phyloP scores from a whole-genome alignment of 768 basidiomycete species.

The Panaeolus papilionaceus region DNA sequence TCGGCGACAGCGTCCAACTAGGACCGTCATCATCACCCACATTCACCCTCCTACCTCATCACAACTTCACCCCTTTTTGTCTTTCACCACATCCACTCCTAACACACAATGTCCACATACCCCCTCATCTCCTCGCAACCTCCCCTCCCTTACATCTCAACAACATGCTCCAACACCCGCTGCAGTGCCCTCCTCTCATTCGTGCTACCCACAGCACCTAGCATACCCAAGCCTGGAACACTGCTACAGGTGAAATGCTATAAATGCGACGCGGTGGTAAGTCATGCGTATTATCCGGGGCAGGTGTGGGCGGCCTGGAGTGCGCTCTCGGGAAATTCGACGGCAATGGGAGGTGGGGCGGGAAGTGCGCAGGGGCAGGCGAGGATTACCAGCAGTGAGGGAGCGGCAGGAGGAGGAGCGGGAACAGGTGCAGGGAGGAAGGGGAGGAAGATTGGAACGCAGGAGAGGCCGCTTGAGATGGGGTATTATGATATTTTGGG shows the following conservation, averaged over 20 bases:
- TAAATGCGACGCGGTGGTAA: constrained; percentile 62
- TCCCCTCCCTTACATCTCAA: constrained; percentile 68
- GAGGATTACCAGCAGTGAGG: constrained; percentile 1
- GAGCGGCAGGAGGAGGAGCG: constrained; percentile 5
- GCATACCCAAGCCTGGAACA: constrained; percentile 47
- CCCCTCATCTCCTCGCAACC: constrained; percentile 64
- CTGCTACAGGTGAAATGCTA: constrained; percentile 75
- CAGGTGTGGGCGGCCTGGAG: constrained; percentile 51
- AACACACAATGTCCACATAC: constrained; percentile 24
- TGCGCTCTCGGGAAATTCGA: too few relatives aligned
- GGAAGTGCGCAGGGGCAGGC: constrained; percentile 15
- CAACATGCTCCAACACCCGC: constrained; percentile 56
- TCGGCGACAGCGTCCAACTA: too few relatives aligned
- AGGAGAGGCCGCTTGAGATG: constrained; percentile 87
- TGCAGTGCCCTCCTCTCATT: constrained; percentile 72
- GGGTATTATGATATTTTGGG: constrained; percentile 91
- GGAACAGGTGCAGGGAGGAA: constrained; percentile 34
- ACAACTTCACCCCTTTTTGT: not conserved
- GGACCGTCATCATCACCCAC: not conserved
- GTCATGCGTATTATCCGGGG: constrained; percentile 71
- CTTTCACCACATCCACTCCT: not conserved
- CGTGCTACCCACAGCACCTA: constrained; percentile 59
- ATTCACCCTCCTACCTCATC: not conserved
- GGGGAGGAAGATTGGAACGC: constrained; percentile 85
- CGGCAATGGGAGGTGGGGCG: not conserved